Percentiles rank a stretch among this genome's conserved stretches.
phyloP scores from a whole-genome alignment of 2,329 filamentous ascomycete species.

The Emmonsiellopsis sp. region DNA sequence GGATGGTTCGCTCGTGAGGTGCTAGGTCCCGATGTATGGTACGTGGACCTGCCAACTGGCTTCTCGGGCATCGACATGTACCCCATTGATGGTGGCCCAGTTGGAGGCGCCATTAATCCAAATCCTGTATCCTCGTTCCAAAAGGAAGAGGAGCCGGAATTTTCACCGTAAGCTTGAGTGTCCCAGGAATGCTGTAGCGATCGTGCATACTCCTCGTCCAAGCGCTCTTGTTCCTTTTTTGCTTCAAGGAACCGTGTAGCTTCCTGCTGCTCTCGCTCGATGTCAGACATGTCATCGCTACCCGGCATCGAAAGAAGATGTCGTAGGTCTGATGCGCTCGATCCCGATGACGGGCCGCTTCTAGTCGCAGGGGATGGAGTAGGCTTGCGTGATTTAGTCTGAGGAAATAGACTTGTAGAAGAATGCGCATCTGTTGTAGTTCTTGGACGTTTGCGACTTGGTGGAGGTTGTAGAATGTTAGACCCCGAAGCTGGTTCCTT shows the following conservation, averaged over 20 bases:
- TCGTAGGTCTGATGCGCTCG: conserved; percentile 10
- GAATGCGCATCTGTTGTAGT: not conserved
- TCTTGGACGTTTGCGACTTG: not conserved
- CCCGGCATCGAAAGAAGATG: conserved; percentile 19
- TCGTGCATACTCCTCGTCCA: conserved; percentile 31
- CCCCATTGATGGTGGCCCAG: not conserved
- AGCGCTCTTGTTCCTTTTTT: conserved; percentile 25
- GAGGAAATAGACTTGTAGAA: not conserved
- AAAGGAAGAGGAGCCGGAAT: not conserved
- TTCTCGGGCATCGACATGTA: not conserved
- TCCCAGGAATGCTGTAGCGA: conserved; percentile 25
- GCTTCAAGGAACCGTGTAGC: conserved; percentile 24
- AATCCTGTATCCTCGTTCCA: not conserved
- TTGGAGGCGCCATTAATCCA: not conserved
- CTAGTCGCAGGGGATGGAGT: not conserved
- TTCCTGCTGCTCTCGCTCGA: conserved; percentile 22
- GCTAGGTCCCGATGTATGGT: not conserved
- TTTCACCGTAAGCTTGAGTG: conserved; percentile 4
- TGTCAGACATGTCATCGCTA: conserved; percentile 17
- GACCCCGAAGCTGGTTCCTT: not conserved
- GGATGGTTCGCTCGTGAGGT: not conserved
- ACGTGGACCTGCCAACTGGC: not conserved
- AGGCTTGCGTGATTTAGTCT: conserved; percentile 1
- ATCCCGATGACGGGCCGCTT: not conserved
- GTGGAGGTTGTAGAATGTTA: not conserved